Evolutionary conservation across 139 green algal species (phyloP).

Genomic region (Chlorella sp.): DNA sequence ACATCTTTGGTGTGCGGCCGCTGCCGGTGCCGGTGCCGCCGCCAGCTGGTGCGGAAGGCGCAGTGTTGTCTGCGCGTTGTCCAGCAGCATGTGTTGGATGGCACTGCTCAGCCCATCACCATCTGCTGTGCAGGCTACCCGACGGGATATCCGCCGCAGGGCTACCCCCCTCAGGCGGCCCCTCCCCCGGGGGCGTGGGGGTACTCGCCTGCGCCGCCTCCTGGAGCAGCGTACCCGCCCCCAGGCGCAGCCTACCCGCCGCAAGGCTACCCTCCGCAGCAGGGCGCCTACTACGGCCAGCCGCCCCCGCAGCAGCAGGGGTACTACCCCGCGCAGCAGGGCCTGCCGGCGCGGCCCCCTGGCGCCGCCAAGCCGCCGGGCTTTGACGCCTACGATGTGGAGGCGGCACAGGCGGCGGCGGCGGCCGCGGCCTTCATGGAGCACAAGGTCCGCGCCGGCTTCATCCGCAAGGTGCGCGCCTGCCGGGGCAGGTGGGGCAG

Average conservation of each 20-base stretch:
- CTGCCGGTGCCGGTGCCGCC: not conserved
- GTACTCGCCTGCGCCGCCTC: not conserved
- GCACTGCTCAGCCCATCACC: not conserved
- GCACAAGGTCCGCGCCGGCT: constrained; percentile 50
- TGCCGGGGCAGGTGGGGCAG: not conserved
- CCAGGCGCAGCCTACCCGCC: not conserved
- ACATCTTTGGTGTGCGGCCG: not conserved
- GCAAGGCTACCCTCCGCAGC: not conserved
- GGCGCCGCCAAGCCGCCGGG: constrained; percentile 6
- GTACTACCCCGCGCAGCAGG: not conserved
- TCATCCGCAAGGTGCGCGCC: constrained; percentile 60
- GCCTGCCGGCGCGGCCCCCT: constrained; percentile 10
- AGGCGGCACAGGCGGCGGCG: constrained; percentile 33
- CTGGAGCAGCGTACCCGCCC: not conserved
- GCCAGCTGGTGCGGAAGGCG: not conserved
- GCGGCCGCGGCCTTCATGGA: constrained; percentile 44
- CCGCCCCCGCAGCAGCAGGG: not conserved
- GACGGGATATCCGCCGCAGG: constrained; percentile 11
- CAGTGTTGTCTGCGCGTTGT: not conserved
- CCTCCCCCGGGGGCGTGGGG: not conserved
- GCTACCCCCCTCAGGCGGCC: not conserved
- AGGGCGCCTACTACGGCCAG: not conserved
- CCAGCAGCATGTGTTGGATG: not conserved
- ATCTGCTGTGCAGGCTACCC: not conserved
- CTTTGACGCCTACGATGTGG: constrained; percentile 38